Evolutionary conservation across 345 rosid genomes (phyloP), one percentile per base, ranked within the genome.

Genomic region (Citrus australasica): DNA sequence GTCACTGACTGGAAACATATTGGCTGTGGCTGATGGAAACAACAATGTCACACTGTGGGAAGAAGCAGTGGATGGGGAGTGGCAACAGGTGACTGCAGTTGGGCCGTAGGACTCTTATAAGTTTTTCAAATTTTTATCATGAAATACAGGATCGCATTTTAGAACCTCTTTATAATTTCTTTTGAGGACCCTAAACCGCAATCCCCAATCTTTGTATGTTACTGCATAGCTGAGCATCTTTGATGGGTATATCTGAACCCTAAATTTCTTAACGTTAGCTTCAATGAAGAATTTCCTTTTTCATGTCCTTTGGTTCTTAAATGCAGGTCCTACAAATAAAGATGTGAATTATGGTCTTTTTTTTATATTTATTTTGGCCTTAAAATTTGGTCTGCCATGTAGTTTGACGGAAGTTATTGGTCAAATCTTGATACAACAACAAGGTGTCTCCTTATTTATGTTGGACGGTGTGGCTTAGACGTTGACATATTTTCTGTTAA

Each of bases 1-100:
- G 82, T 79, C 82, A 8, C n/a, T 79, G 73, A 79, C 82, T 4
- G 82, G 82, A 66, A 79, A 79, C 68, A 27, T 79, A 40, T 73
- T 79, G 82, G 82, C 82, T 1, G 78, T 73, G 66, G 73, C 82
- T 66, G 78, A 79, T 55, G 82, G 82, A 21, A 79, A 58, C 67
- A 79, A 79, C 74, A 66, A 42, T 16, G 67, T 73, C 11, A 73
- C 78, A 27, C 24, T 79, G 73, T 79, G 82, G 82, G 53, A 67
- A 73, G 82, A 79, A 66, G 73, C 67, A 19, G 73, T 22, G 8
- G 82, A 79, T 22, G 78, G 82, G 13, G 48, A 73, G 16, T 79
- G 82, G 82, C 74, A 9, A 38, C 78, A 65, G 78, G 78, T 79
- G 81, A 78, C 62, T 28, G 48, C 25, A 27, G 62, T 78, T 55